Evolutionary conservation across 2,329 filamentous ascomycete species (phyloP), one percentile per base, ranked within the genome.

Genomic region (Ilyonectria destructans): DNA sequence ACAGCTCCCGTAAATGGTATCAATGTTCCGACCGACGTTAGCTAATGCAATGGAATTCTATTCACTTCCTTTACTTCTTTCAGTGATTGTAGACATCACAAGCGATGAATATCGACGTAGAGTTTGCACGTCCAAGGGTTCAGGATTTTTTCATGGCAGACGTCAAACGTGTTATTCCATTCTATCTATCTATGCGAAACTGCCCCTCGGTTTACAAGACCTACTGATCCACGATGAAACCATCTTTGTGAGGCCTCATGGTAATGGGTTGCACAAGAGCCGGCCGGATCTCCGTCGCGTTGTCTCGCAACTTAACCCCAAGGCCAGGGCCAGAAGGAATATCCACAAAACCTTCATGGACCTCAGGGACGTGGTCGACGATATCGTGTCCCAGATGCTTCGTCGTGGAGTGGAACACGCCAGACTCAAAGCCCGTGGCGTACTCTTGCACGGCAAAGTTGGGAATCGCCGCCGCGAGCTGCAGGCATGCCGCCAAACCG

Each of bases 361-460:
- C 9, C 15, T 13, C 8, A 17, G 37, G 37, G 4, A 43, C 37
- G 37, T 43, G 15, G 15, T 43, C 37, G 15, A 43, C 37, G 15
- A 43, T 17, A 12, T 43, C 37, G 15, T 4, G 4, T 10, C 15
- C 49, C 13, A 62, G 26, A 33, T 62, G 59, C 40, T 55, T 12
- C 9, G 23, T 19, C 17, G 17, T 55, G 26, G 19, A 26, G 5
- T 33, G 9, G 13, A 62, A 56, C 13, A 62, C 51, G 17, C 59
- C 49, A 6, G 49, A 15, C 51, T 62, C 59, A 26, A 48, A 56
- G 5, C 59, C 59, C 8, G 59, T 62, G 5, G 59, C 45, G 21
- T 65, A 67, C 68, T 69, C 67, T 40, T 69, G 63, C 17, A 69
- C 61, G 3, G 60, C 59, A 67, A 69, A 69, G 59, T 67, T 69